Evolutionary conservation across 306 rosid genomes (phyloP).

Genomic region (Morella rubra): DNA sequence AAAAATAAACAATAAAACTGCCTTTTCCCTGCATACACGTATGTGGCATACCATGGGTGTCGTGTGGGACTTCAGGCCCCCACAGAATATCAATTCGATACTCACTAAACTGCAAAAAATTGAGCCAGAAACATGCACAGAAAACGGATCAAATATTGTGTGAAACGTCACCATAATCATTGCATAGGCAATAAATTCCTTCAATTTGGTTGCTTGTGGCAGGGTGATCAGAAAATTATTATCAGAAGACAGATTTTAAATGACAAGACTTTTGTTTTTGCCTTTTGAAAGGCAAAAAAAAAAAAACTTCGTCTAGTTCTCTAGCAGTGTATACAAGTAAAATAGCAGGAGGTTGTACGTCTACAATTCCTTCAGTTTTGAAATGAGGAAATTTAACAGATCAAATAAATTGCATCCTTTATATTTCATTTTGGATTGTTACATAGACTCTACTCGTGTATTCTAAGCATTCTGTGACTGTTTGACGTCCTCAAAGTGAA

Average conservation of each 20-base stretch:
- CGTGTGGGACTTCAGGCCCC: neutral
- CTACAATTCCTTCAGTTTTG: neutral
- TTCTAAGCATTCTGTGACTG: neutral
- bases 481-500: neutral
- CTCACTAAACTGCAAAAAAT: neutral
- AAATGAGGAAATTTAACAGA: neutral
- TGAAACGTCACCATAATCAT: neutral
- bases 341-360: neutral
- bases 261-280: neutral
- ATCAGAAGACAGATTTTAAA: neutral
- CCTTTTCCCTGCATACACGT: neutral
- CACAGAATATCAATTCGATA: neutral
- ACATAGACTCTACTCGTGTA: neutral
- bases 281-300: neutral
- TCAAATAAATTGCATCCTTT: constrained; percentile 2
- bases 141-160: neutral
- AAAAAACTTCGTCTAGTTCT: neutral
- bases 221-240: neutral
- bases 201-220: neutral
- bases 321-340: neutral
- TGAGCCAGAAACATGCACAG: neutral
- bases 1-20: neutral
- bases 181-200: neutral
- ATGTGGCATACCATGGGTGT: neutral
- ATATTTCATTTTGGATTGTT: neutral